phyloP scores from a whole-genome alignment of 140 eudicot species.

The Senecio squalidus region DNA sequence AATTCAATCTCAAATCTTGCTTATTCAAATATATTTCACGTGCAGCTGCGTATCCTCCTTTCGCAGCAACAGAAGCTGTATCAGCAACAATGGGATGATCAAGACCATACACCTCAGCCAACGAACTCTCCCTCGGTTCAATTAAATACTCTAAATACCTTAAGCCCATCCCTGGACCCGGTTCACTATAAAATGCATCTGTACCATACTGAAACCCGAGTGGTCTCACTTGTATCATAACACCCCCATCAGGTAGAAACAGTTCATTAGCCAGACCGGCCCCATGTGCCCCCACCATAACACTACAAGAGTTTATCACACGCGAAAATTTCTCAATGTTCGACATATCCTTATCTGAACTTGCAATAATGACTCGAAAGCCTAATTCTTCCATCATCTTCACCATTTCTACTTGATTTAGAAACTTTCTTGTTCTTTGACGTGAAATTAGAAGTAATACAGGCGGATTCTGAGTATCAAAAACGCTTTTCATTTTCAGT shows the following conservation, averaged over 20 bases:
- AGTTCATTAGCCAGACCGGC: slow-evolving; percentile 64
- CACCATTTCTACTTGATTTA: slow-evolving; percentile 57
- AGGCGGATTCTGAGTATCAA: slow-evolving; percentile 28
- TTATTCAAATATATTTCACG: slow-evolving; percentile 43
- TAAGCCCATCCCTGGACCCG: slow-evolving; percentile 55
- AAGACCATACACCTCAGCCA: slow-evolving; percentile 38
- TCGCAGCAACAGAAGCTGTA: slow-evolving; percentile 31
- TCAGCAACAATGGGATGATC: slow-evolving; percentile 49
- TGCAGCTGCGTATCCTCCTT: slow-evolving; percentile 47
- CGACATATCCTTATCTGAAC: slow-evolving; percentile 30
- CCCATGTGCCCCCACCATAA: slow-evolving; percentile 61
- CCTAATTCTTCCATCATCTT: slow-evolving; percentile 52
- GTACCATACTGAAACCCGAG: slow-evolving; percentile 52
- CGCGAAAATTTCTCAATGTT: slow-evolving; percentile 41
- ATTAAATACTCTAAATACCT: slow-evolving; percentile 50
- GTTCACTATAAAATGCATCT: slow-evolving; percentile 42
- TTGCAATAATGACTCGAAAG: slow-evolving; percentile 40
- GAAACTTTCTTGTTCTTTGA: slow-evolving; percentile 24
- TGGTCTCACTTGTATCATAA: slow-evolving; percentile 55
- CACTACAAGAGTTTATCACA: slow-evolving; percentile 51
- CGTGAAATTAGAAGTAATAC: slow-evolving; percentile 51
- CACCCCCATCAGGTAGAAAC: slow-evolving; percentile 54
- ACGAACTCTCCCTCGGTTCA: slow-evolving; percentile 60
- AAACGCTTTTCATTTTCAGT: slow-evolving; percentile 25
- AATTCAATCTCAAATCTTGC: slow-evolving; percentile 43